Evolutionary conservation across 805 yeast species (phyloP).

Genomic region (Hanseniaspora hatyaiensis): DNA sequence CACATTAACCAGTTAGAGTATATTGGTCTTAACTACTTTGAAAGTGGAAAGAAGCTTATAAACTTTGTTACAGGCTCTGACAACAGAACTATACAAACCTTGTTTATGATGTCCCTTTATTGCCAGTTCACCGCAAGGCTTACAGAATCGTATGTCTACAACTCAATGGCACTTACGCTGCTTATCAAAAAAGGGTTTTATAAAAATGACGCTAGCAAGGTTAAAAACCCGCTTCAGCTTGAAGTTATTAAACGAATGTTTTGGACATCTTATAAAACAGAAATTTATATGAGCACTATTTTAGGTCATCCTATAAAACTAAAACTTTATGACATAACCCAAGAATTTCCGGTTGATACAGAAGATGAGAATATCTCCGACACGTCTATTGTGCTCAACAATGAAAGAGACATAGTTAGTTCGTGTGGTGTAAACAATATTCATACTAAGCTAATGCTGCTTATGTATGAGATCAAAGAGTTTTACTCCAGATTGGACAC

Average conservation of each 20-base stretch:
- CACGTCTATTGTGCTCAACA: conserved; percentile 40
- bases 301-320: conserved; percentile 74
- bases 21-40: conserved; percentile 69
- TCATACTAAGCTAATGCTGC: conserved; percentile 63
- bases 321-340: conserved; percentile 71
- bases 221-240: conserved; percentile 54
- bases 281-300: conserved; percentile 76
- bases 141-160: conserved; percentile 78
- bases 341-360: conserved; percentile 69
- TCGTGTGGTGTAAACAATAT: conserved; percentile 74
- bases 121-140: conserved; percentile 80
- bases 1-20: conserved; percentile 37
- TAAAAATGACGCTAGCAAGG: conserved; percentile 46
- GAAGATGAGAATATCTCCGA: conserved; percentile 80
- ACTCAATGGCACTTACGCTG: conserved; percentile 75
- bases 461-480: conserved; percentile 56
- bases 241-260: conserved; percentile 77
- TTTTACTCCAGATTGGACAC: conserved; percentile 59
- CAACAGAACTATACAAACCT: conserved; percentile 68
- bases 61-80: conserved; percentile 77
- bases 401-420: conserved; percentile 42
- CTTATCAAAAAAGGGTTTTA: conserved; percentile 77
- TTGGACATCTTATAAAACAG: conserved; percentile 86
- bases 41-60: conserved; percentile 65
- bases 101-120: conserved; percentile 75